These are phyloP conservation scores for Populus hybrid DNA, from an alignment of 441 rosid genomes.

Conservation along the genomic window DNA sequence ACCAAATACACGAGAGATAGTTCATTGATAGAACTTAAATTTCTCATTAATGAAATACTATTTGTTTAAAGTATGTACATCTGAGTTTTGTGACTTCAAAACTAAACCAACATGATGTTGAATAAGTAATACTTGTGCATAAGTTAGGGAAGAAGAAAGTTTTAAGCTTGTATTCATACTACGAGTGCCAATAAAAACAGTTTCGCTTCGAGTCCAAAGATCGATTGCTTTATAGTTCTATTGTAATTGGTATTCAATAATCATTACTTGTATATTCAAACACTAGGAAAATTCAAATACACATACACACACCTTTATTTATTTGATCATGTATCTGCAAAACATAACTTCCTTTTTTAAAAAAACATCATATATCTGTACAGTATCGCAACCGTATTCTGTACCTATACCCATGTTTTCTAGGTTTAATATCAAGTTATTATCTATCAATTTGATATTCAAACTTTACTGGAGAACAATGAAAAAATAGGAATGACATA, in stretches of 20 bases:
- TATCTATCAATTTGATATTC: background rate
- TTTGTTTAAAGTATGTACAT: background rate
- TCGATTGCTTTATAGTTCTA: background rate
- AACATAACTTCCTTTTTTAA: too few species aligned
- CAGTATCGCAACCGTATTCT: background rate
- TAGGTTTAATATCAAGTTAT: background rate
- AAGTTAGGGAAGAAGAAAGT: background rate
- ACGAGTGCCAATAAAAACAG: background rate
- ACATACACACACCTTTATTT: background rate
- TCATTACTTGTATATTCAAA: background rate
- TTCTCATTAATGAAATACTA: background rate
- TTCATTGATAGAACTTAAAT: background rate
- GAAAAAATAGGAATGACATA: slow-evolving; percentile 28
- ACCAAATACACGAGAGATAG: background rate
- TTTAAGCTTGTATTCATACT: background rate
- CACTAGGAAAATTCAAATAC: background rate
- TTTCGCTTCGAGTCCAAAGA: background rate
- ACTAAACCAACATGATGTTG: background rate
- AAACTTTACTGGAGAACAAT: background rate
- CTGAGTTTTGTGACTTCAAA: background rate
- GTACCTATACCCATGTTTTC: background rate
- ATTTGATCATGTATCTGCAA: background rate
- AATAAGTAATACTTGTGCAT: background rate
- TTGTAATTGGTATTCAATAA: background rate
- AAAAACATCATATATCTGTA: background rate